Evolutionary conservation across 1,284 basidiomycete genomes (phyloP).

Genomic region (Lentinula novae-zelandiae): DNA sequence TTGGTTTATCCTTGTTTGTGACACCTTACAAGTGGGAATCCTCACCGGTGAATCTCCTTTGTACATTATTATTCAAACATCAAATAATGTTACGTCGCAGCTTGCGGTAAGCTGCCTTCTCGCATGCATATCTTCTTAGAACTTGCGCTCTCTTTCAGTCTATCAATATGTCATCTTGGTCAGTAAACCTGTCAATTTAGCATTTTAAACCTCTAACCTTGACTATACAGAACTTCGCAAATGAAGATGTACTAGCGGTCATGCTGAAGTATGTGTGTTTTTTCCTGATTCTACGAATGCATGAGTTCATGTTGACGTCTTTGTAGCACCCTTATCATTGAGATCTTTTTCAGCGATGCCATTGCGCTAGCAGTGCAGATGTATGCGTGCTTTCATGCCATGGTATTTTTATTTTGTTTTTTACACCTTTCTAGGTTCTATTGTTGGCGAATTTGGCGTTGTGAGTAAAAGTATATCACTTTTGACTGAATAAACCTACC

Average conservation of each 20-base stretch:
- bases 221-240: slow-evolving; percentile 3
- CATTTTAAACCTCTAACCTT: neutral
- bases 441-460: slow-evolving; percentile 11
- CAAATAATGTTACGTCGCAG: neutral
- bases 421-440: slow-evolving; percentile 8
- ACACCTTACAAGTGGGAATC: slow-evolving; percentile 10
- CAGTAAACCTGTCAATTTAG: neutral
- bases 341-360: slow-evolving; percentile 12
- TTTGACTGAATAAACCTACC: neutral
- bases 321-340: slow-evolving; percentile 12
- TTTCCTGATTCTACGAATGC: neutral
- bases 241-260: neutral
- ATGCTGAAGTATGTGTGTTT: slow-evolving; percentile 4
- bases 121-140: neutral
- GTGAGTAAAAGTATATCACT: neutral
- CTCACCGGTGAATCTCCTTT: slow-evolving; percentile 2
- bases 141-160: neutral
- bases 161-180: slow-evolving; percentile 11
- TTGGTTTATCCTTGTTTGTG: slow-evolving; percentile 7
- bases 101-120: neutral
- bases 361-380: slow-evolving; percentile 12
- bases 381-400: neutral
- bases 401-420: neutral
- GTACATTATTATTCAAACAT: neutral
- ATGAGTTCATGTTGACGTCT: neutral